Evolutionary conservation across 2,329 filamentous ascomycete species (phyloP), one percentile per base, ranked within the genome.

Genomic region (Fusarium solani-melongenae): DNA sequence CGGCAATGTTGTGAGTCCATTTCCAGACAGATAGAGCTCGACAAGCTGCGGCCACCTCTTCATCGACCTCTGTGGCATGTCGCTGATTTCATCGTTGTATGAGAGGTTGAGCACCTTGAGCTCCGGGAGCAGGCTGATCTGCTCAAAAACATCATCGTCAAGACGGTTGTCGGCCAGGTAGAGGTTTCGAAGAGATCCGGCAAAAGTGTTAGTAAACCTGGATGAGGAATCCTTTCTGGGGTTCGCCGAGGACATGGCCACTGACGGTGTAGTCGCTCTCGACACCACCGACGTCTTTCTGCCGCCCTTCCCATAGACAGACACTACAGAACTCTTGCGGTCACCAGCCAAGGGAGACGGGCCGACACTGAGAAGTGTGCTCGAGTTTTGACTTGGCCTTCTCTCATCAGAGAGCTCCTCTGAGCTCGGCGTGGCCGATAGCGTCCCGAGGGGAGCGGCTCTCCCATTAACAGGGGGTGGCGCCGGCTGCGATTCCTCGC

Each of bases 21-120:
- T 99, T 31, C 96, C 96, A 3, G 96, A 98, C 5, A 99, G 87
- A 78, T 98, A 98, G 15, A 99, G 87, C 83, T 99, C 96, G 1
- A 94, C 92, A 17, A 99, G 89, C 78, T 96, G 92, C 38, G 93
- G 93, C 95, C 96, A 98, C 80, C 92, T 92, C 81, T 93, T 93
- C 77, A 99, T 92, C 2, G 95, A 94, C 64, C 95, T 89, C 70
- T 95, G 92, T 4, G 96, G 96, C 83, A 99, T 92, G 77, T 99
- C 96, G 69, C 93, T 95, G 55, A 99, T 89, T 66, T 84, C 83
- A 72, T 95, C 92, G 76, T 99, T 99, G 84, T 98, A 98, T 0
- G 96, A 97, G 34, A 99, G 83, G 77, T 99, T 99, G 67, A 99
- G 88, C 27, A 97, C 90, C 24, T 96, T 92, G 60, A 99, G 84